Conservation (phyloP, 345 rosid species). For the Camelina laxa region DNA sequence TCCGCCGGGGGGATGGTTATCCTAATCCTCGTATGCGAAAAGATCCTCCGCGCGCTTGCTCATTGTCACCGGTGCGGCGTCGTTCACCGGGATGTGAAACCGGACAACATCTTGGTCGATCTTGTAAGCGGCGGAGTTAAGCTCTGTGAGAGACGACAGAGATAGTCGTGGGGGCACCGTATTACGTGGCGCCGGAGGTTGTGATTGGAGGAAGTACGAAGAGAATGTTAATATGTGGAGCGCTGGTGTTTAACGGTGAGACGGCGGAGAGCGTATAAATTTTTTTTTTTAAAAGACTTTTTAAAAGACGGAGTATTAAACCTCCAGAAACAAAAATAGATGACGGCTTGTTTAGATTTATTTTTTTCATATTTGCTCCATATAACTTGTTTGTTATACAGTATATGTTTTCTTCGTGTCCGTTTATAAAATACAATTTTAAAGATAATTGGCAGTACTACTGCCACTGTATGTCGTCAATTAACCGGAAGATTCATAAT, state of each 20-base stretch:
- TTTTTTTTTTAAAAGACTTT: too few relatives aligned
- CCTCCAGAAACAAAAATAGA: too few relatives aligned
- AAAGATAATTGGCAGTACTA: too few relatives aligned
- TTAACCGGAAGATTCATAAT: too few relatives aligned
- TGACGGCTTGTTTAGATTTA: too few relatives aligned
- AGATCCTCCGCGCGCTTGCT: conserved; percentile 60
- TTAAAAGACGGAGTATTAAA: too few relatives aligned
- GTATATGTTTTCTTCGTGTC: too few relatives aligned
- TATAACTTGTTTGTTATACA: too few relatives aligned
- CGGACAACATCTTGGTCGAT: conserved; percentile 73
- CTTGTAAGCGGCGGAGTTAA: conserved; percentile 46
- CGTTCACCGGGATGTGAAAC: conserved; percentile 81
- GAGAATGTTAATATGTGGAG: conserved; percentile 93
- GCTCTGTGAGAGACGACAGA: conserved; percentile 48
- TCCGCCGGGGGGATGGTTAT: conserved; percentile 36
- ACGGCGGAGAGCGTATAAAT: too few relatives aligned
- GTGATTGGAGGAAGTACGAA: conserved; percentile 63
- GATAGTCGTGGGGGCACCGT: conserved; percentile 84
- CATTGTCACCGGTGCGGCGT: conserved; percentile 74
- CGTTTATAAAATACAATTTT: too few relatives aligned
- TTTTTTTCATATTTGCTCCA: too few relatives aligned
- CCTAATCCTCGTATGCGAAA: conserved; percentile 50
- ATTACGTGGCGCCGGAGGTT: conserved; percentile 87
- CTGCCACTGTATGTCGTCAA: too few relatives aligned
- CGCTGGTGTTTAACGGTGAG: conserved; percentile 76